A percentile compares a stretch with the other conserved stretches of the same genome.
phyloP scores from a whole-genome alignment of 106 monocot species.

The Dioscorea zingiberensis region DNA sequence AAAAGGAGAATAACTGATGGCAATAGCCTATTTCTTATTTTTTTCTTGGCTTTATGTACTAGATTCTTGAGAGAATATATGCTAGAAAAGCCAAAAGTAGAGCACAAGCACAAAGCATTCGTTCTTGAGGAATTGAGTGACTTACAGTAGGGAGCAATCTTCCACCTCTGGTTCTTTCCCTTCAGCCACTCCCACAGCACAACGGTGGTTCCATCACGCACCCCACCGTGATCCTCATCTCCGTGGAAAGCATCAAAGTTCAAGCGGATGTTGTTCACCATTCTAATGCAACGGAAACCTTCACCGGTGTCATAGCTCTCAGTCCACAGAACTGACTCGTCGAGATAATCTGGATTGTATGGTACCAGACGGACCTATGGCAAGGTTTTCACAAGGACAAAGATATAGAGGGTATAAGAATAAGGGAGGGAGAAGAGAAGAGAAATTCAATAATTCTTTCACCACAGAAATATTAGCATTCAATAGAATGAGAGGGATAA shows the following conservation, averaged over 20 bases:
- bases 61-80: too few relatives aligned
- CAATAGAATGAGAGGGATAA: too few relatives aligned
- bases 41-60: too few relatives aligned
- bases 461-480: too few relatives aligned
- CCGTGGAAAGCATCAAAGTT: slow-evolving; percentile 18
- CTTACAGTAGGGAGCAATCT: slow-evolving; percentile 14
- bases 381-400: not conserved
- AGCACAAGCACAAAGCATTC: too few relatives aligned
- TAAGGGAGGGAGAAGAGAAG: too few relatives aligned
- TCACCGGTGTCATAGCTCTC: slow-evolving; percentile 26
- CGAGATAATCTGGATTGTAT: slow-evolving; percentile 30
- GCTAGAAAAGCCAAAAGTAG: too few relatives aligned
- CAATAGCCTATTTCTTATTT: too few relatives aligned
- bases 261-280: slow-evolving; percentile 20
- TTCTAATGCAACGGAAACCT: slow-evolving; percentile 13
- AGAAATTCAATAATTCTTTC: too few relatives aligned
- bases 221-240: slow-evolving; percentile 9
- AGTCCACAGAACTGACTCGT: slow-evolving; percentile 39
- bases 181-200: slow-evolving; percentile 13
- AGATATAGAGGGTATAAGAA: too few relatives aligned
- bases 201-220: slow-evolving; percentile 12
- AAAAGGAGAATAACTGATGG: too few relatives aligned
- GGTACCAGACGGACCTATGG: slow-evolving; percentile 18
- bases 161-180: slow-evolving; percentile 12
- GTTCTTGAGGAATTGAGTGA: not conserved